Evolutionary conservation across 352 stramenopile species (phyloP).

Genomic region (Aphanomyces euteiches): DNA sequence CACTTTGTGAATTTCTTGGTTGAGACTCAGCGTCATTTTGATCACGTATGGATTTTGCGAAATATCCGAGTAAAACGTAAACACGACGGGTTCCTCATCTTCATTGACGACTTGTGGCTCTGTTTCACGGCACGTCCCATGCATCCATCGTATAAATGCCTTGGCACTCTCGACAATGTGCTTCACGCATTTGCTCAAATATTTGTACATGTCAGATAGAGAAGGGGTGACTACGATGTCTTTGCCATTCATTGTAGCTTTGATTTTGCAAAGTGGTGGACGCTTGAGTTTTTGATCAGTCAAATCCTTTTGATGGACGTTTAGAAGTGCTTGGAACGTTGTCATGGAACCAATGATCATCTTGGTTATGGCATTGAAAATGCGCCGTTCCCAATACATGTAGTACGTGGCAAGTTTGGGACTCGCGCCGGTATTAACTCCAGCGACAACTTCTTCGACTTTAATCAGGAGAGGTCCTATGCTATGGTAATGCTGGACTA

Average conservation of each 20-base stretch:
- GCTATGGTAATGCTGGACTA: constrained; percentile 92
- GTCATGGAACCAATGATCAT: constrained; percentile 96
- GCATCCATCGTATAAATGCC: constrained; percentile 93
- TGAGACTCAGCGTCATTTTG: constrained; percentile 92
- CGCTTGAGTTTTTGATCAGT: constrained; percentile 65
- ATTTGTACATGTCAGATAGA: constrained; percentile 95
- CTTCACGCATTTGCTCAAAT: constrained; percentile 91
- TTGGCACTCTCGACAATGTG: constrained; percentile 94
- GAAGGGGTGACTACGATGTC: constrained; percentile 93
- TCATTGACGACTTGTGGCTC: constrained; percentile 85
- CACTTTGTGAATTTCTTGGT: constrained; percentile 92
- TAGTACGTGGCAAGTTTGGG: constrained; percentile 93
- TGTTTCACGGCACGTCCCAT: constrained; percentile 91
- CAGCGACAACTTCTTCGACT: constrained; percentile 93
- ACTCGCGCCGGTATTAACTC: constrained; percentile 89
- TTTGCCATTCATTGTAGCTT: constrained; percentile 92
- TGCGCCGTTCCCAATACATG: constrained; percentile 95
- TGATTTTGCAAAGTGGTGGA: constrained; percentile 90
- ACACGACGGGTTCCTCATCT: constrained; percentile 92
- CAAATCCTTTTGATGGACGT: constrained; percentile 84
- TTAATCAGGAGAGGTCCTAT: constrained; percentile 93
- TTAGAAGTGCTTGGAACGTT: constrained; percentile 90
- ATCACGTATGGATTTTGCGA: constrained; percentile 94
- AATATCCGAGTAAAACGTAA: constrained; percentile 95
- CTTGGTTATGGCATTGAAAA: constrained; percentile 96